Evolutionary conservation across 2,329 filamentous ascomycete genomes (phyloP), one percentile per base, ranked within the genome.

Genomic region (Sordariomycetes sp.): DNA sequence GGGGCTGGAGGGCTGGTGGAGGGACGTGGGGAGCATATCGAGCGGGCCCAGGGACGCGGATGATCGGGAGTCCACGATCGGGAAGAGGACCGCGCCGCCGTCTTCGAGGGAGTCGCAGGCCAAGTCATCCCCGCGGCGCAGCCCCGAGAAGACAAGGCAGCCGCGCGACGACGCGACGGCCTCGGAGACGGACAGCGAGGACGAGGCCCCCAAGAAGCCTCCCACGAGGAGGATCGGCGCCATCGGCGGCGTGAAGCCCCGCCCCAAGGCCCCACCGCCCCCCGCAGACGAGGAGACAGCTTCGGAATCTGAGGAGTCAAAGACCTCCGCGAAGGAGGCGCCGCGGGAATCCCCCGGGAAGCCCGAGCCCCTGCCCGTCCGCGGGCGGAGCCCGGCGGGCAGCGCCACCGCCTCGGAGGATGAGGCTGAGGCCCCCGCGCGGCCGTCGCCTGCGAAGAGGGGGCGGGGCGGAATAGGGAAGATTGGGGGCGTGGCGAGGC

Each of bases 171-270:
- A 40, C 8, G 34, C 22, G 7, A 54, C 57, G 22, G 51, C 57
- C 22, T 58, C 57, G 2, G 57, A 58, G 40, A 57, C 55, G 46
- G 57, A 37, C 7, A 54, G 52, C 24, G 51, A 58, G 11, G 50
- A 50, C 20, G 46, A 54, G 40, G n/a, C 51, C 5, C 24, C 57
- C 10, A 48, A 55, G 34, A 18, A 51, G 5, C 57, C 32, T 10
- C 57, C 57, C 22, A 54, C 35, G 2, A 34, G 57, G 32, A 51
- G 52, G 32, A 20, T 58, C 3, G 57, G 57, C 28, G 52, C 34
- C 35, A 58, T 58, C 35, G 57, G 57, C 52, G 57, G 57, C 24
- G 16, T 25, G 25, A 50, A 35, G n/a, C 37, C 50, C 3, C 51
- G 22, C 8, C 11, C 55, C n/a, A 20, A 28, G 35, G 25, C 50